phyloP scores from a whole-genome alignment of 495 filamentous ascomycete species.

The Clohesyomyces aquaticus region DNA sequence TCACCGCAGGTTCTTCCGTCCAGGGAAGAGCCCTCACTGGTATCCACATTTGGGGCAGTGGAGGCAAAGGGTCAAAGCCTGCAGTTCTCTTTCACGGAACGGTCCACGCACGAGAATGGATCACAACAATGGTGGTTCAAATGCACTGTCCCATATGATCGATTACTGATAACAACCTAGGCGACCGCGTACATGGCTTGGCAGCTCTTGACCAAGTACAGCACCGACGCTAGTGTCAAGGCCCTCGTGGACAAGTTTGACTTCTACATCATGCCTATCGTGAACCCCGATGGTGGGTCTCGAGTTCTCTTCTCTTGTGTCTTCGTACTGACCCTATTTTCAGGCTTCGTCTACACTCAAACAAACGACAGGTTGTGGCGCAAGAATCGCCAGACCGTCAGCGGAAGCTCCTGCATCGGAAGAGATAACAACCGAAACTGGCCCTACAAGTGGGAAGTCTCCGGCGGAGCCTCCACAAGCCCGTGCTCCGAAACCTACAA shows the following conservation, averaged over 20 bases:
- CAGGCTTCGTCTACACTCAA: constrained; percentile 63
- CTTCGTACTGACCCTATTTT: not conserved
- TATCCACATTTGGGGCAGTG: constrained; percentile 61
- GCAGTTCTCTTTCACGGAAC: constrained; percentile 64
- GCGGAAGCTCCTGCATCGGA: constrained; percentile 53
- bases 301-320: not conserved
- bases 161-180: constrained; percentile 10
- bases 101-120: constrained; percentile 68
- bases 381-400: constrained; percentile 60
- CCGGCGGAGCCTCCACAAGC: constrained; percentile 57
- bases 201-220: constrained; percentile 56
- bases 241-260: constrained; percentile 61
- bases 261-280: constrained; percentile 64
- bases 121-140: constrained; percentile 50
- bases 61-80: constrained; percentile 56
- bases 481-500: constrained; percentile 60
- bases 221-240: constrained; percentile 49
- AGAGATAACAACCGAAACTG: constrained; percentile 69
- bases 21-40: constrained; percentile 60
- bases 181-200: constrained; percentile 61
- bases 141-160: not conserved
- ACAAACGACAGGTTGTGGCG: constrained; percentile 63
- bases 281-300: constrained; percentile 59
- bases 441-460: constrained; percentile 56
- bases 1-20: constrained; percentile 56